These are phyloP conservation scores for Chytriomyces confervae DNA, from an alignment of 192 early-diverging fungal genomes.

Conservation along the genomic window DNA sequence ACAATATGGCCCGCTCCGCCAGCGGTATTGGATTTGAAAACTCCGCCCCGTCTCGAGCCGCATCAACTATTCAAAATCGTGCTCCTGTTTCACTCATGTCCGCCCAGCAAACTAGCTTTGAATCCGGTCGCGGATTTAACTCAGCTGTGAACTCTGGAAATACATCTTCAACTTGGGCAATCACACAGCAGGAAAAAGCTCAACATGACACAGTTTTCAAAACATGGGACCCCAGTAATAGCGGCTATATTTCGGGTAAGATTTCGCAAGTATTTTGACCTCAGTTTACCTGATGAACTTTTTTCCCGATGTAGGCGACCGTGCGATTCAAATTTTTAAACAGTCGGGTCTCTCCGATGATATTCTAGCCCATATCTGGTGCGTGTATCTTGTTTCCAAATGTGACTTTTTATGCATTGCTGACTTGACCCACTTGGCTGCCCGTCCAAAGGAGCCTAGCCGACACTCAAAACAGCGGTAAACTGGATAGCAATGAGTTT, in stretches of 20 bases:
- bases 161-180: slow-evolving; percentile 47
- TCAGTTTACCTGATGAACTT: background rate
- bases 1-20: background rate
- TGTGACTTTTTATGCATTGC: background rate
- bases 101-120: background rate
- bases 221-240: slow-evolving; percentile 71
- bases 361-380: slow-evolving; percentile 82
- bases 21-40: slow-evolving; percentile 3
- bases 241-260: slow-evolving; percentile 69
- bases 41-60: background rate
- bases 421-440: background rate
- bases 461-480: slow-evolving; percentile 82
- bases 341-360: slow-evolving; percentile 73
- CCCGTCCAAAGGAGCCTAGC: slow-evolving; percentile 65
- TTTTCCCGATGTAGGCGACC: slow-evolving; percentile 49
- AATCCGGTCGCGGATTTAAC: background rate
- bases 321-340: slow-evolving; percentile 73
- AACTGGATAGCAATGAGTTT: slow-evolving; percentile 94
- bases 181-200: slow-evolving; percentile 51
- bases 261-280: background rate
- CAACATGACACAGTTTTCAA: slow-evolving; percentile 72
- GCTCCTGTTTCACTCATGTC: slow-evolving; percentile 8
- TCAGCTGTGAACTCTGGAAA: slow-evolving; percentile 10
- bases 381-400: slow-evolving; percentile 8
- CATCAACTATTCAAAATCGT: slow-evolving; percentile 9